Evolutionary conservation across 306 rosid species (phyloP).

Genomic region (Trifolium fragiferum): DNA sequence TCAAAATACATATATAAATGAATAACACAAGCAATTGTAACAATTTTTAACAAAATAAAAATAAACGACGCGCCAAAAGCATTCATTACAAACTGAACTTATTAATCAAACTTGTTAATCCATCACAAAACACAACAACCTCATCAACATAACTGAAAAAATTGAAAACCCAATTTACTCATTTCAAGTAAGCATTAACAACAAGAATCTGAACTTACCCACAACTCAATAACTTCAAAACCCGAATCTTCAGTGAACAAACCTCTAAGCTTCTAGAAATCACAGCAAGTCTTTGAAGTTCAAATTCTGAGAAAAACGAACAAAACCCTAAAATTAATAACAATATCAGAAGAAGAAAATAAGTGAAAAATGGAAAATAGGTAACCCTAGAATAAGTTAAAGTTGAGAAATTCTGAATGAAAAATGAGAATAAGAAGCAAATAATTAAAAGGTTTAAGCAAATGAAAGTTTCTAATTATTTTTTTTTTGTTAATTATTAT

Average conservation of each 20-base stretch:
- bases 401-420: conserved; percentile 19
- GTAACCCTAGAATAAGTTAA: conserved; percentile 34
- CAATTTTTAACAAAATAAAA: not conserved
- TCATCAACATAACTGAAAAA: not conserved
- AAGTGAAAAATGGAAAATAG: not conserved
- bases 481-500: not conserved
- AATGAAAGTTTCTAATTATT: not conserved
- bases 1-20: not conserved
- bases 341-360: not conserved
- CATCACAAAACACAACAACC: conserved; percentile 21
- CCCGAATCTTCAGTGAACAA: conserved; percentile 9
- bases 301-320: not conserved
- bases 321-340: conserved; percentile 43
- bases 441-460: not conserved
- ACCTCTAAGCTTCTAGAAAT: conserved; percentile 9
- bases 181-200: conserved; percentile 14
- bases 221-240: not conserved
- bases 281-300: not conserved
- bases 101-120: not conserved
- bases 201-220: conserved; percentile 38
- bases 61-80: not conserved
- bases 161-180: conserved; percentile 11
- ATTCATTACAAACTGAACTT: not conserved
- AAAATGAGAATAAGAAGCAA: conserved; percentile 14
- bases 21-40: not conserved